Conservation (phyloP, 2,329 filamentous ascomycete species). For the Raffaelea ambrosiae region DNA sequence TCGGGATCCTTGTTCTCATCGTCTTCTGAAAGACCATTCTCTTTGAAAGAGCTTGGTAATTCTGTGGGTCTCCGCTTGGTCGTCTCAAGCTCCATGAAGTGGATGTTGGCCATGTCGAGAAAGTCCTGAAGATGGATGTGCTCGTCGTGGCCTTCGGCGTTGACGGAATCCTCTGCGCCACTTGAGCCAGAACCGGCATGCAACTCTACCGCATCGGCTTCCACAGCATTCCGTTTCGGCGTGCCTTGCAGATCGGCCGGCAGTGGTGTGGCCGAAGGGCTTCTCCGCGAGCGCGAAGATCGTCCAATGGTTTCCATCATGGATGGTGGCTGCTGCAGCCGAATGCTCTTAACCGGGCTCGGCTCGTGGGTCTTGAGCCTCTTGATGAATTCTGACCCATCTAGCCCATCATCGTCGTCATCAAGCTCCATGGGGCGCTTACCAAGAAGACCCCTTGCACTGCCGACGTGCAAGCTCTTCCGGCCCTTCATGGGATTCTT, state of each 20-base stretch:
- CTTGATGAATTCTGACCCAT: conserved; percentile 55
- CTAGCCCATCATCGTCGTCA: conserved; percentile 27
- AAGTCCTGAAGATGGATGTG: conserved; percentile 84
- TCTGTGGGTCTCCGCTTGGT: conserved; percentile 86
- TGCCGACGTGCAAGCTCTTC: conserved; percentile 70
- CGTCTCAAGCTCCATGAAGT: conserved; percentile 97
- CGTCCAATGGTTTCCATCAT: conserved; percentile 59
- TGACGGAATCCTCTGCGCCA: conserved; percentile 28
- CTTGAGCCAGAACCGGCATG: conserved; percentile 16
- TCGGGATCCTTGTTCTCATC: conserved; percentile 27
- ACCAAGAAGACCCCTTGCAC: conserved; percentile 63
- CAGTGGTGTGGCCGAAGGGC: conserved; percentile 29
- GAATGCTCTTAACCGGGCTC: conserved; percentile 70
- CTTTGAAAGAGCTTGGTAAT: conserved; percentile 40
- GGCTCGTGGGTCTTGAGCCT: conserved; percentile 62
- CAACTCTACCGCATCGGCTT: conserved; percentile 23
- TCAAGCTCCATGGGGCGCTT: conserved; percentile 68
- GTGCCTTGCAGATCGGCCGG: conserved; percentile 20
- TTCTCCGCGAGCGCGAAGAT: conserved; percentile 39
- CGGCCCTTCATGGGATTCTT: conserved; percentile 58
- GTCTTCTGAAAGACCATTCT: conserved; percentile 11
- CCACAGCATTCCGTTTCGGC: conserved; percentile 23
- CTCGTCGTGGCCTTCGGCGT: conserved; percentile 35
- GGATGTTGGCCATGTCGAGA: conserved; percentile 88
- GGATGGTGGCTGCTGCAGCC: conserved; percentile 59